Evolutionary conservation across 805 yeast species (phyloP).

Genomic region (Lachancea waltii): DNA sequence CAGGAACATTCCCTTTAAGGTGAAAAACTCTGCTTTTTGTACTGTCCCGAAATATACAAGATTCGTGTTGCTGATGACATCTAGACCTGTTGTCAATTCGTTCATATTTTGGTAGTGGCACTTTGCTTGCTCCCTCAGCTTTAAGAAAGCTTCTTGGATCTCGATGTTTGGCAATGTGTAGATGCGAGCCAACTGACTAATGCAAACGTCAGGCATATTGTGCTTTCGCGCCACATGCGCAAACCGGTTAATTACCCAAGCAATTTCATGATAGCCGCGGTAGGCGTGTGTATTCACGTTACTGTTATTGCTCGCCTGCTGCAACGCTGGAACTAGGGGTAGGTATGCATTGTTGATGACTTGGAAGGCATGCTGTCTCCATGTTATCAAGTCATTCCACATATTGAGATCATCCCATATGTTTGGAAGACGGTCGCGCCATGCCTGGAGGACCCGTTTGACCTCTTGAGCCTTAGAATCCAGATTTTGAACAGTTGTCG

Average conservation of each 20-base stretch:
- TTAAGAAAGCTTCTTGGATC: conserved; percentile 95
- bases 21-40: conserved; percentile 96
- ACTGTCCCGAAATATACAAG: conserved; percentile 93
- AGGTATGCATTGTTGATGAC: conserved; percentile 90
- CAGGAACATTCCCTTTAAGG: conserved; percentile 95
- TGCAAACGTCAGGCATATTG: conserved; percentile 93
- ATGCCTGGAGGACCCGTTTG: conserved; percentile 89
- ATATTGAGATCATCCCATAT: conserved; percentile 95
- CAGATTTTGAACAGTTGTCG: conserved; percentile 86
- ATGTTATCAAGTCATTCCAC: conserved; percentile 96
- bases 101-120: conserved; percentile 91
- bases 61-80: conserved; percentile 93
- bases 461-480: conserved; percentile 92
- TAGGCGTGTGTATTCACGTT: conserved; percentile 89
- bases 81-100: conserved; percentile 90
- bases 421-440: conserved; percentile 97
- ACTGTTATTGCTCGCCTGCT: conserved; percentile 58
- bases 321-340: conserved; percentile 84
- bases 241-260: conserved; percentile 96
- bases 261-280: conserved; percentile 96
- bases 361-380: conserved; percentile 98
- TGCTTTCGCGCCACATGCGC: conserved; percentile 98
- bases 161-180: conserved; percentile 96
- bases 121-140: conserved; percentile 93
- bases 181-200: conserved; percentile 84